Evolutionary conservation across 1,139 yeast species (phyloP), one percentile per base, ranked within the genome.

Genomic region (Geotrichum bryndzae): DNA sequence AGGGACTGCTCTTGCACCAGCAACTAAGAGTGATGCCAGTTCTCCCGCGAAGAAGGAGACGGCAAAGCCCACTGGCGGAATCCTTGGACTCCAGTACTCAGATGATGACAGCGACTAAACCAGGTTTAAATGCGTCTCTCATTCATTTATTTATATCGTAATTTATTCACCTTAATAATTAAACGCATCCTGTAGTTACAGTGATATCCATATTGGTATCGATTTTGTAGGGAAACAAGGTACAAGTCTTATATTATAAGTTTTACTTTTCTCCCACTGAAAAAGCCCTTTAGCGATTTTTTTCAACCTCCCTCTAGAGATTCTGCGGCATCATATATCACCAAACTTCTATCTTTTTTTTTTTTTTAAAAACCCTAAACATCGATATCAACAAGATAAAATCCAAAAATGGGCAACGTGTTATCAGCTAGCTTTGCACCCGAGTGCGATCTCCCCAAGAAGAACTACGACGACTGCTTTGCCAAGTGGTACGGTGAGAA

Each of bases 341-440:
- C 48, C 51, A 54, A 27, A 25, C 25, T 7, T 15, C n/a, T 41
- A 23, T 41, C n/a, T 41, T 41, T 41, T 18, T 18, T n/a, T 18
- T 25, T 25, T 25, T 25, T 18, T 18, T 0, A 88, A 22, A 13
- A 31, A 11, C 25, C 15, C 23, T 5, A 33, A 31, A 18, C 11
- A 48, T 11, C 13, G 13, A 35, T 35, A 10, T 7, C 25, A 13
- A 13, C 52, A 53, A 33, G 22, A 46, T 7, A 41, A 38, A 31
- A 50, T 18, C 10, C 22, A 22, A 57, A 57, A 53, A 74, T 75
- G 77, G 78, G 77, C 46, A 74, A 72, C 67, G 65, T 68, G 58
- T 94, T 92, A 96, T 91, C 97, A 31, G 87, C 88, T 6, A 90
- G 97, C 64, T 89, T 94, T 80, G 98, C 98, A 53, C 97, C 97